phyloP scores from a whole-genome alignment of 345 rosid species.

The Chamaenerion angustifolium region DNA sequence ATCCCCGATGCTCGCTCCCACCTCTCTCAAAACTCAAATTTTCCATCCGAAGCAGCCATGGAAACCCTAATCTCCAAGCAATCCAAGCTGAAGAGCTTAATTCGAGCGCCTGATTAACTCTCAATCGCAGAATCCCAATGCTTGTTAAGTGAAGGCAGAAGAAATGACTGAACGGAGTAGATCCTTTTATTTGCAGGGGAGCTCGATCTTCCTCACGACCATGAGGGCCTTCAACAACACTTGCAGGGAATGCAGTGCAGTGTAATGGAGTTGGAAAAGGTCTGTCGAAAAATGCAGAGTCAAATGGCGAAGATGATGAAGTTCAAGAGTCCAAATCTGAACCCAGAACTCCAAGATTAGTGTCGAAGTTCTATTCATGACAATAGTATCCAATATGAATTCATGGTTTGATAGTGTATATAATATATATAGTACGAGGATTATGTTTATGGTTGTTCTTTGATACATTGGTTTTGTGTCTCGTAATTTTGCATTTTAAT shows the following conservation, averaged over 20 bases:
- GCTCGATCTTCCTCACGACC: too few relatives aligned
- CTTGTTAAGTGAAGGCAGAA: too few relatives aligned
- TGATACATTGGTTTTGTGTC: too few relatives aligned
- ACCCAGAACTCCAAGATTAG: constrained; percentile 11
- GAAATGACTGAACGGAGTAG: too few relatives aligned
- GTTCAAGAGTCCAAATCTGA: constrained; percentile 5
- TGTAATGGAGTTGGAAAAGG: constrained; percentile 15
- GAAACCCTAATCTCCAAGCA: constrained; percentile 18
- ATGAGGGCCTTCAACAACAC: constrained; percentile 9
- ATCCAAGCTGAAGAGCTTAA: constrained; percentile 8
- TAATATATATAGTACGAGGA: too few relatives aligned
- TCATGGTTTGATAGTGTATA: too few relatives aligned
- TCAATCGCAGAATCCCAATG: not conserved
- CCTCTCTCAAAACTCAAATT: constrained; percentile 20
- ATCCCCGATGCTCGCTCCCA: constrained; percentile 20
- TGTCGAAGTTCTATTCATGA: constrained; percentile 25
- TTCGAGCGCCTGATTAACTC: not conserved
- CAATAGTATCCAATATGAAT: too few relatives aligned
- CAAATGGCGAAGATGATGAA: constrained; percentile 11
- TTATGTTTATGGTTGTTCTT: too few relatives aligned
- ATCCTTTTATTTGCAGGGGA: too few relatives aligned
- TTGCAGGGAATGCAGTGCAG: constrained; percentile 15
- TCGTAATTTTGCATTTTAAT: too few relatives aligned
- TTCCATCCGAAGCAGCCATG: constrained; percentile 20
- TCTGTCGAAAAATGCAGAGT: constrained; percentile 13